Conservation (phyloP, 768 basidiomycete species). For the Flagelloscypha sp. region DNA sequence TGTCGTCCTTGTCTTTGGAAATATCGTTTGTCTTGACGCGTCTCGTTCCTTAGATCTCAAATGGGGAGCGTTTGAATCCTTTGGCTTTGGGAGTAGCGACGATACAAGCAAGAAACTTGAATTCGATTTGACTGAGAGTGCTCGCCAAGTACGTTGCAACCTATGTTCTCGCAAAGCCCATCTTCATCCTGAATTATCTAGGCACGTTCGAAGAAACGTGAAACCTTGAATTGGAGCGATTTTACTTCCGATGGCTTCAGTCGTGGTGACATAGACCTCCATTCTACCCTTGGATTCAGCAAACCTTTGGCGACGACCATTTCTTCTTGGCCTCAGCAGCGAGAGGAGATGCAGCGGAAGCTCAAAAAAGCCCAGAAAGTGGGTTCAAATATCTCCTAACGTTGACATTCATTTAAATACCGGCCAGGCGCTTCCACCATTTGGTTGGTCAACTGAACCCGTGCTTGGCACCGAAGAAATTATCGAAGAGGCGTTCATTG, state of each 20-base stretch:
- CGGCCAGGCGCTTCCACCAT: slow-evolving; percentile 52
- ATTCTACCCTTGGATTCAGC: slow-evolving; percentile 75
- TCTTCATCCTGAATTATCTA: slow-evolving; percentile 19
- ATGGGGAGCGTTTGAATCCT: slow-evolving; percentile 87
- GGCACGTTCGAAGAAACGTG: slow-evolving; percentile 64
- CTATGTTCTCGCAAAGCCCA: neutral
- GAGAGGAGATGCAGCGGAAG: slow-evolving; percentile 65
- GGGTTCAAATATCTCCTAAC: neutral
- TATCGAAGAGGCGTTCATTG: slow-evolving; percentile 84
- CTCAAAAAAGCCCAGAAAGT: slow-evolving; percentile 76
- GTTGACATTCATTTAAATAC: neutral
- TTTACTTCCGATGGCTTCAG: slow-evolving; percentile 81
- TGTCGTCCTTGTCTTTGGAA: no score
- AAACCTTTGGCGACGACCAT: slow-evolving; percentile 41
- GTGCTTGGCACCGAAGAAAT: slow-evolving; percentile 70
- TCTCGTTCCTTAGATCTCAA: no score
- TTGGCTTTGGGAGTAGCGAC: slow-evolving; percentile 57
- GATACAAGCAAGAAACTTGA: slow-evolving; percentile 58
- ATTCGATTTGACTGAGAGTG: slow-evolving; percentile 89
- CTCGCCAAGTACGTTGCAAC: slow-evolving; percentile 34
- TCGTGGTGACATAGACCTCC: slow-evolving; percentile 59
- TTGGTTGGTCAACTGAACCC: slow-evolving; percentile 90
- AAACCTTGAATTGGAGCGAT: slow-evolving; percentile 85
- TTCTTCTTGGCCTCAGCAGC: slow-evolving; percentile 65
- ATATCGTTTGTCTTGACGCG: no score